Percentiles rank a stretch among this genome's conserved stretches.
Conservation (phyloP, 306 rosid genomes). For the Trifolium repens region DNA sequence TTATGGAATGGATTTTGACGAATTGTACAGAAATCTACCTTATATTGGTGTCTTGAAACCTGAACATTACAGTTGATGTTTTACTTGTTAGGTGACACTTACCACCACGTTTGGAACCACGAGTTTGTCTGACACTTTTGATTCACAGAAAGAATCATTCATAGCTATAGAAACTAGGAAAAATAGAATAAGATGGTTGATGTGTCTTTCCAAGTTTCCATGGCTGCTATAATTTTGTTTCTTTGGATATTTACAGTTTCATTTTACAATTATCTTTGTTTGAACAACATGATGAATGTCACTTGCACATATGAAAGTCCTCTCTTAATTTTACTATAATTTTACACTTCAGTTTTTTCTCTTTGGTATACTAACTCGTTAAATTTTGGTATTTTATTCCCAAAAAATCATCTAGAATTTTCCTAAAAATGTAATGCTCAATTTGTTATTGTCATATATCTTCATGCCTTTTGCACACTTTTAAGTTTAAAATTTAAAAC, state of each 20-base stretch:
- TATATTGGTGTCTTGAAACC: slow-evolving; percentile 89
- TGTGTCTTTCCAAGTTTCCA: slow-evolving; percentile 1
- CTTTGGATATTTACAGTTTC: neutral
- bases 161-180: slow-evolving; percentile 14
- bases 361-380: too few species aligned
- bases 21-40: slow-evolving; percentile 82
- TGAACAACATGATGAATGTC: neutral
- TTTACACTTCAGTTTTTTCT: too few species aligned
- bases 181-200: slow-evolving; percentile 1
- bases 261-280: slow-evolving; percentile 19
- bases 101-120: slow-evolving; percentile 17
- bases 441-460: too few species aligned
- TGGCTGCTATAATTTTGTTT: slow-evolving; percentile 7
- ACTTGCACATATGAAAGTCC: slow-evolving; percentile 3
- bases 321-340: too few species aligned
- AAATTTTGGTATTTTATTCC: too few species aligned
- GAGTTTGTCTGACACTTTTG: neutral
- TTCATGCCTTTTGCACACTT: too few species aligned
- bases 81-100: neutral
- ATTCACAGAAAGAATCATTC: neutral
- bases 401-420: too few species aligned
- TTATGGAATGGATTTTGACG: slow-evolving; percentile 87
- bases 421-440: too few species aligned
- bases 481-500: too few species aligned
- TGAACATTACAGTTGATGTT: slow-evolving; percentile 55